Base-by-base conservation (phyloP, 768 basidiomycete genomes). In the Mycena rosella region DNA sequence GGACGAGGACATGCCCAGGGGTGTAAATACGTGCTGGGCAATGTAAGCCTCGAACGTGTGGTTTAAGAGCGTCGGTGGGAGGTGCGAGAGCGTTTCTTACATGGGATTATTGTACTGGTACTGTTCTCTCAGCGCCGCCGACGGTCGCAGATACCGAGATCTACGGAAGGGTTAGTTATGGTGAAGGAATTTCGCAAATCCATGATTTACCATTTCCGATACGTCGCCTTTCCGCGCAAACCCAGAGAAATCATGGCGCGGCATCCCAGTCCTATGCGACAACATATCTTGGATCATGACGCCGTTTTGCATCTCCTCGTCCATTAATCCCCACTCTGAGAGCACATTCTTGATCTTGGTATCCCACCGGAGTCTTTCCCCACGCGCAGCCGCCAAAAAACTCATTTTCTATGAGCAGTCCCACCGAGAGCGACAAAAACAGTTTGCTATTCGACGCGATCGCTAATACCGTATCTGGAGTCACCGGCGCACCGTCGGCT, bases 21-120 rank as follows among this genome's bases (percentile, higher is more conserved):
- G 82, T 0, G 52, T 51, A 60, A 84, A 83, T 2, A 85, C 69
- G 55, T 83, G 77, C 64, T 83, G 68, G 11, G 72, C 34, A 62
- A 85, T 74, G 65, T 81, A 84, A 0, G 79, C 80, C 63, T 82
- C 81, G 54, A 79, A 84, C 0, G 80, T 73, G 51, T 82, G 78
- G 49, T 83, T 81, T 57, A 83, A 76, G 24, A 85, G 75, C 1
- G 80, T 68, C 17, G 72, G 69, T 0, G 81, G 79, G 14, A 86
- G 80, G 64, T 81, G 78, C 5, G 82, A 83, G 0, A 84, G 71
- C 1, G 80, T 77, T 61, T 80, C 79, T 60, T 81, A 85, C 83
- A 84, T 84, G 60, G 84, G 73, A 65, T 85, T 84, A 73, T 82
- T 84, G 69, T 84, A 85, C 59, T 83, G 83, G 61, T 82, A 83